These are phyloP conservation scores for Tuber calosporum DNA, from an alignment of 495 filamentous ascomycete genomes.

Conservation along the genomic window DNA sequence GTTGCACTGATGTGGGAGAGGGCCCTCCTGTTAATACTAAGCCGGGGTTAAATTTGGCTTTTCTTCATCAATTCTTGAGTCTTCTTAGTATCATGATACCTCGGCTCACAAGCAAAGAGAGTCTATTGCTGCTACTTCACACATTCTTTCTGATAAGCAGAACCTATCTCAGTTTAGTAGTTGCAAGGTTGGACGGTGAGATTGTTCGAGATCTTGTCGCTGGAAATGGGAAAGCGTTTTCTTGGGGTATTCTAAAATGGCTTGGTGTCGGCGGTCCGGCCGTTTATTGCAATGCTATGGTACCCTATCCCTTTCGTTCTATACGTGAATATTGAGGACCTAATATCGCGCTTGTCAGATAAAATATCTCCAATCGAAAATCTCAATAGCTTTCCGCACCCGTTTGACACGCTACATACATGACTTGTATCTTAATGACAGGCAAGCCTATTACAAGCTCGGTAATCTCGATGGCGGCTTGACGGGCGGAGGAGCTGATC, in stretches of 20 bases:
- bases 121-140: conserved; percentile 77
- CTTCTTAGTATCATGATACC: conserved; percentile 97
- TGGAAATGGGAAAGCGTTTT: conserved; percentile 79
- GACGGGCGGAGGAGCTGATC: conserved; percentile 74
- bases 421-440: conserved; percentile 89
- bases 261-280: conserved; percentile 55
- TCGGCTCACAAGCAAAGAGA: conserved; percentile 88
- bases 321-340: conserved; percentile 10
- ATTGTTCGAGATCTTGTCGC: conserved; percentile 93
- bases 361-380: conserved; percentile 95
- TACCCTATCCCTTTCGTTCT: conserved; percentile 11
- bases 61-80: conserved; percentile 92
- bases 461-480: conserved; percentile 89
- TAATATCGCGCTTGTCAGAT: conserved; percentile 49
- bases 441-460: conserved; percentile 93
- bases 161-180: conserved; percentile 83
- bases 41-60: conserved; percentile 93
- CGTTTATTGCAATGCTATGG: conserved; percentile 42
- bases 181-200: conserved; percentile 88
- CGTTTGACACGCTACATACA: conserved; percentile 95
- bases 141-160: conserved; percentile 78
- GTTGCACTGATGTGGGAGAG: conserved; percentile 20
- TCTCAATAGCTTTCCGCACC: conserved; percentile 96
- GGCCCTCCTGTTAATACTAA: conserved; percentile 76
- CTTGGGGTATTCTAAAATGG: conserved; percentile 85